Evolutionary conservation across 106 monocot genomes (phyloP), one percentile per base, ranked within the genome.

Genomic region (Dioscorea alata): DNA sequence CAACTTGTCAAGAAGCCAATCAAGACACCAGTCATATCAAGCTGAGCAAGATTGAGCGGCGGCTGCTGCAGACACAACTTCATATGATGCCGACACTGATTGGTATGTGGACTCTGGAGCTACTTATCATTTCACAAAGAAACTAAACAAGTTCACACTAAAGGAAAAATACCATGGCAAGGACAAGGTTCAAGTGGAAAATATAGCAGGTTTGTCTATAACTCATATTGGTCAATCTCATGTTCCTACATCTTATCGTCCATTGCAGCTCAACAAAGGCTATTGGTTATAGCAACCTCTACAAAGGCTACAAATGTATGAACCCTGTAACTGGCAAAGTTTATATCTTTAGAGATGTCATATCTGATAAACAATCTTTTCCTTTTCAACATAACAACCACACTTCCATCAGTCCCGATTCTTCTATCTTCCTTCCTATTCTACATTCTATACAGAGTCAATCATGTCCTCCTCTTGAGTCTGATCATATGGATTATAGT

Each of bases 331-430:
- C n/a, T n/a, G 24, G 49, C 15, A 23, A 9, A 16, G 24, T 72
- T 12, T 51, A 63, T 25, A 31, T 73, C 13, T 50, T 28, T 9
- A 12, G 63, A 52, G 50, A 73, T 52, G 72, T 63, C 0, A 19
- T 64, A 1, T 73, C 64, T 62, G 51, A 63, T 17, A 63, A 73
- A 17, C 49, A 62, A n/a, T 24, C 17, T 6, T 73, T 73, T 50
- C 28, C 73, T 53, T 53, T 53, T 53, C 53, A 34, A 34, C 34
- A 34, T 34, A 34, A 7, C 34, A 34, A 7, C 34, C 34, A 34
- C 34, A 34, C 34, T 34, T 34, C 34, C 34, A 34, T 7, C 3
- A 34, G 34, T 34, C 34, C 34, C 34, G 7, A 3, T 34, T 34
- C 34, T 34, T 34, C 34, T 34, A 34, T 34, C 34, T 34, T 34